Conservation (phyloP, 2,329 filamentous ascomycete species). For the Myriosclerotinia curreyana region DNA sequence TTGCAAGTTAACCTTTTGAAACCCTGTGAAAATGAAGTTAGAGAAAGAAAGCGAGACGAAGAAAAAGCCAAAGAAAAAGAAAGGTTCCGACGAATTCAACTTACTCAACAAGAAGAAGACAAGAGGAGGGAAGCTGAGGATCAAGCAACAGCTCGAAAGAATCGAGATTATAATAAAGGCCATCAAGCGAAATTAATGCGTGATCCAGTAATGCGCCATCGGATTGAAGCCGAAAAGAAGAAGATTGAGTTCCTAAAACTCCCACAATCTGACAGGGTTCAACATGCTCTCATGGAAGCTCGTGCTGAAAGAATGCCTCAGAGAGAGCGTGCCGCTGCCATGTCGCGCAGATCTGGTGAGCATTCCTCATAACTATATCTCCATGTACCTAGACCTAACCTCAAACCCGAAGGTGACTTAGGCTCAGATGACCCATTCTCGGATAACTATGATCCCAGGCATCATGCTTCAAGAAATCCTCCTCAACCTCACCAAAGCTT, state of each 20-base stretch:
- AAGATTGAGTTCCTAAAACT: not conserved
- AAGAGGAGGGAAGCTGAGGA: not conserved
- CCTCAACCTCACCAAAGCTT: not conserved
- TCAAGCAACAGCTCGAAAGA: not conserved
- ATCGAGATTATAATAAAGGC: not conserved
- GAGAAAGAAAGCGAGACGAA: not conserved
- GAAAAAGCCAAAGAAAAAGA: not conserved
- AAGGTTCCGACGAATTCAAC: not conserved
- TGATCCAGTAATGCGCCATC: not conserved
- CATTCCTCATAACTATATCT: not conserved
- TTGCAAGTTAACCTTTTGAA: not conserved
- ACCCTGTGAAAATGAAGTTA: not conserved
- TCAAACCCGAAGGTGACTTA: not conserved
- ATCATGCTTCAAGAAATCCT: not conserved
- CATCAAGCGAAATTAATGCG: not conserved
- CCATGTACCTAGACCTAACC: not conserved
- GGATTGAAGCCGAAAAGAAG: not conserved
- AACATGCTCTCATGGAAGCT: not conserved
- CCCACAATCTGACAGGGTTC: not conserved
- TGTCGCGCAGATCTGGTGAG: not conserved
- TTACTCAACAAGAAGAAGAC: not conserved
- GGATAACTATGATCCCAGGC: not conserved
- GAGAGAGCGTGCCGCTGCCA: constrained; percentile 23
- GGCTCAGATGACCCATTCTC: constrained; percentile 1
- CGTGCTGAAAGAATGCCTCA: constrained; percentile 16